Evolutionary conservation across 306 rosid species (phyloP).

Genomic region (Styphnolobium japonicum): DNA sequence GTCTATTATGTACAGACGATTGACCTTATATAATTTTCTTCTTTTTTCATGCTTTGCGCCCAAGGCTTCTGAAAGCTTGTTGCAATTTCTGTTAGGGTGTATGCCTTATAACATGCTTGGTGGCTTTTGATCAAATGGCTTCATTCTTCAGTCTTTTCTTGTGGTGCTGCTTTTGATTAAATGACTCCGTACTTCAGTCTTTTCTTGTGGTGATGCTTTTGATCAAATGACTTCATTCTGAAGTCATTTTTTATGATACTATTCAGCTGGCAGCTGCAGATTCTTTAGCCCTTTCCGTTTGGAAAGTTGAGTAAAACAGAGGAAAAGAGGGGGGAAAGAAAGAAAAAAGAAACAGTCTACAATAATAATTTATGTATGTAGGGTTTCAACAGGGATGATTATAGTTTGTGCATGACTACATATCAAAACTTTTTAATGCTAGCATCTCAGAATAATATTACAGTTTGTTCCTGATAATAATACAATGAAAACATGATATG

Average conservation of each 20-base stretch:
- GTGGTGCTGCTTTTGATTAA: neutral
- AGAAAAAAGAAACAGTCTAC: neutral
- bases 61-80: neutral
- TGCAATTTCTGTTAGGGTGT: neutral
- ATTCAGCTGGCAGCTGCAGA: neutral
- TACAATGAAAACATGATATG: neutral
- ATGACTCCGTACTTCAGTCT: neutral
- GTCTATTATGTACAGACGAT: neutral
- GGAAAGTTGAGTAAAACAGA: neutral
- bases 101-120: neutral
- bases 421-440: neutral
- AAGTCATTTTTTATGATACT: neutral
- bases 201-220: neutral
- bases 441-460: neutral
- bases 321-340: neutral
- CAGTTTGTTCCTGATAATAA: neutral
- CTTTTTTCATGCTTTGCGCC: neutral
- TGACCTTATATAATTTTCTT: neutral
- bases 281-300: neutral
- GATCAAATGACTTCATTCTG: neutral
- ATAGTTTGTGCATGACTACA: neutral
- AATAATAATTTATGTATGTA: neutral
- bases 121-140: neutral
- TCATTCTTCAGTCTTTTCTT: neutral
- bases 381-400: neutral